A percentile compares a stretch with the other conserved stretches of the same genome.
Evolutionary conservation across 805 yeast genomes (phyloP).

Genomic region (Pichia phayaonensis): DNA sequence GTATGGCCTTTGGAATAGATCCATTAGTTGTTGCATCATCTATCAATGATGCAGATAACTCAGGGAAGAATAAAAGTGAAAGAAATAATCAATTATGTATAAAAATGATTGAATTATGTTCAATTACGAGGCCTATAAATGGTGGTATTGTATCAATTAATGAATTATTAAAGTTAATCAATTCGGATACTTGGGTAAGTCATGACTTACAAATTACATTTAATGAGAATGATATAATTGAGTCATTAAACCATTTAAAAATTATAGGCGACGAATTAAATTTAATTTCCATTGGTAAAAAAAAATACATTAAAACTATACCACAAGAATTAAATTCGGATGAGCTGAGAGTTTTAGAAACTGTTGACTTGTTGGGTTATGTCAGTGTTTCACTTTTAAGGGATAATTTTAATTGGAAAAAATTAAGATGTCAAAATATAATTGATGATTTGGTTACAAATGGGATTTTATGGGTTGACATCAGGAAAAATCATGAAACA

Average conservation of each 20-base stretch:
- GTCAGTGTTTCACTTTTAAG: constrained; percentile 54
- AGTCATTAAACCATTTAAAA: constrained; percentile 45
- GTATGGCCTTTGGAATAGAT: constrained; percentile 77
- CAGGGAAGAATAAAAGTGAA: constrained; percentile 36
- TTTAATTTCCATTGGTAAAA: constrained; percentile 48
- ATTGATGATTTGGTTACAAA: constrained; percentile 72
- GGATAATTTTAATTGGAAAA: constrained; percentile 75
- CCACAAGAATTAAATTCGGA: constrained; percentile 60
- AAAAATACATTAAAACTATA: constrained; percentile 53
- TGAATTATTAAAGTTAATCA: constrained; percentile 36
- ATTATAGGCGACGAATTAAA: constrained; percentile 67
- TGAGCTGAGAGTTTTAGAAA: constrained; percentile 62
- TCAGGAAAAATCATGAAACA: constrained; percentile 31
- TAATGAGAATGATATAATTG: constrained; percentile 45
- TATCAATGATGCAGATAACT: constrained; percentile 20
- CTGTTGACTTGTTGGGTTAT: constrained; percentile 72
- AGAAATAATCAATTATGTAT: constrained; percentile 63
- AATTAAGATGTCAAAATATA: constrained; percentile 49
- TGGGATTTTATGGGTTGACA: constrained; percentile 85
- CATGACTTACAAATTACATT: constrained; percentile 26
- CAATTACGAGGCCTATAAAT: constrained; percentile 58
- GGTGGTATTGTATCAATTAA: constrained; percentile 74
- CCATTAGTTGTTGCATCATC: constrained; percentile 43
- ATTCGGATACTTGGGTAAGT: constrained; percentile 14
- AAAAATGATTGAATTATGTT: constrained; percentile 68